Percentiles rank a stretch among this genome's conserved stretches.
phyloP scores from a whole-genome alignment of 495 filamentous ascomycete genomes.

The Lophiotrema nucula region DNA sequence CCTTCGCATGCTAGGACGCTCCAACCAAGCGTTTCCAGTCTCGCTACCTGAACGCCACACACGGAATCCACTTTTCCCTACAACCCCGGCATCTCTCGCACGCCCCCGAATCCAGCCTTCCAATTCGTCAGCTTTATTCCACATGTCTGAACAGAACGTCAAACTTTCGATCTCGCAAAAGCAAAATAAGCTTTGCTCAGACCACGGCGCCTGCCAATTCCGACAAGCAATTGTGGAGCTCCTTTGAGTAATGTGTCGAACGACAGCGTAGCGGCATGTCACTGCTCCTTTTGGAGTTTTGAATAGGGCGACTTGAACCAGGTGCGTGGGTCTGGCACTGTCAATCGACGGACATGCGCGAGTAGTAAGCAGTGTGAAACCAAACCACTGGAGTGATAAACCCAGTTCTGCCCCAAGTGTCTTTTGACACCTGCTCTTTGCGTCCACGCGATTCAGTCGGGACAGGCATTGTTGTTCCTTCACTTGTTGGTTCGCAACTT shows the following conservation, averaged over 20 bases:
- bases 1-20: too few species aligned
- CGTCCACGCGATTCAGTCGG: not conserved
- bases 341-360: not conserved
- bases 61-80: too few species aligned
- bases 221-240: too few species aligned
- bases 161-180: too few species aligned
- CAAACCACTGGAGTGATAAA: constrained; percentile 9
- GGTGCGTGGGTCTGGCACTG: not conserved
- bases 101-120: too few species aligned
- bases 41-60: too few species aligned
- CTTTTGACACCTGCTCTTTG: not conserved
- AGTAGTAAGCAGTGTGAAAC: not conserved
- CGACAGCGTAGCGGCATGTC: not conserved
- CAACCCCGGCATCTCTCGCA: too few species aligned
- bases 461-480: not conserved
- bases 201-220: too few species aligned
- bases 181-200: too few species aligned
- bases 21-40: too few species aligned
- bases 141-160: too few species aligned
- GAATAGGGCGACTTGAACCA: not conserved
- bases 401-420: not conserved
- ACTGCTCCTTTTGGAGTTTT: not conserved
- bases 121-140: too few species aligned
- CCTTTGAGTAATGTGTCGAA: not conserved
- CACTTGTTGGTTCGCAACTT: not conserved